Percentiles rank a stretch among this genome's conserved stretches.
phyloP scores from a whole-genome alignment of 2,329 filamentous ascomycete species.

The Alternaria metachromatica region DNA sequence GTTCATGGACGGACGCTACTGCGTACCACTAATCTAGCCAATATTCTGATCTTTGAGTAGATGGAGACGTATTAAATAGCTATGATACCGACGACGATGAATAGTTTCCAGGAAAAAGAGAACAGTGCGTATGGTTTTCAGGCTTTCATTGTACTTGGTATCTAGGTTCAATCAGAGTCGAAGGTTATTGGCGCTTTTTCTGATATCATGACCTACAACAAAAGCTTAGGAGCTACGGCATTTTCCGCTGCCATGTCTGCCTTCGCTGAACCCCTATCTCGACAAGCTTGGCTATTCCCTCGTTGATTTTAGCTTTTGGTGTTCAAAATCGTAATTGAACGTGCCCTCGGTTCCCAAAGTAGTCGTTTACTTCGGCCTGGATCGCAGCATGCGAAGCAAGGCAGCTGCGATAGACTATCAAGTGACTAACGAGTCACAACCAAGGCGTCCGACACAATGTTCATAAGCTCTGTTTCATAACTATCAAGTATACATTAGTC shows the following conservation, averaged over 20 bases:
- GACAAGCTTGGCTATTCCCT: neutral
- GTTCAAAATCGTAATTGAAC: neutral
- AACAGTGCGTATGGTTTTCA: neutral
- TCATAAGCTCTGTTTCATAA: neutral
- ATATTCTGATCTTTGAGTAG: neutral
- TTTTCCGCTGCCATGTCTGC: neutral
- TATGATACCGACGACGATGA: neutral
- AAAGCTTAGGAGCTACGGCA: neutral
- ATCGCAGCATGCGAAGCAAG: neutral
- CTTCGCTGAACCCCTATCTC: neutral
- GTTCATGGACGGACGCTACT: neutral
- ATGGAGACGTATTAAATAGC: neutral
- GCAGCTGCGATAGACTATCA: neutral
- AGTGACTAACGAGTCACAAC: neutral
- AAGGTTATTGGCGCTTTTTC: neutral
- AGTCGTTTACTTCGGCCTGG: neutral
- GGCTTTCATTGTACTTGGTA: neutral
- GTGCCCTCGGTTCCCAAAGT: neutral
- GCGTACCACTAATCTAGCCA: neutral
- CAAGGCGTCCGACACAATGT: neutral
- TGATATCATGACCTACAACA: neutral
- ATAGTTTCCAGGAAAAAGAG: neutral
- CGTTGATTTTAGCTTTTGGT: neutral
- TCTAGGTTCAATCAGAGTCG: neutral
- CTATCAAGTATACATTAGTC: constrained; percentile 4